These are phyloP conservation scores for Batrachochytrium dendrobatidis DNA, from an alignment of 371 early-diverging fungal genomes.

Conservation along the genomic window DNA sequence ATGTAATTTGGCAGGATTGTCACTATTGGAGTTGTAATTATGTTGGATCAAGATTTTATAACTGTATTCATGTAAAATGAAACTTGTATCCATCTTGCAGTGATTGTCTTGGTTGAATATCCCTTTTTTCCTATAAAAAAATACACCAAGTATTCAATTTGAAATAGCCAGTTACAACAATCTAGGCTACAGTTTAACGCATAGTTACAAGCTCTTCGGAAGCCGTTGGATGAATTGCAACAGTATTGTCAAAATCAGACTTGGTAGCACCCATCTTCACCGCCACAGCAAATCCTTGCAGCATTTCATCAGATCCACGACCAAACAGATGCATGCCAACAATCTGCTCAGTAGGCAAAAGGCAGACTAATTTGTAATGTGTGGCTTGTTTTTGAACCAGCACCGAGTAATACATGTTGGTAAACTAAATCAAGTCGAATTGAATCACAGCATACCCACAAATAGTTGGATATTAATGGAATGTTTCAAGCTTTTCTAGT, in stretches of 20 bases:
- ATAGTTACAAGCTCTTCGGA: constrained; percentile 77
- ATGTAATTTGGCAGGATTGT: no score
- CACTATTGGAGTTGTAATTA: no score
- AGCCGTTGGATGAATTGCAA: constrained; percentile 99
- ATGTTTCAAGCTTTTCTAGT: background rate
- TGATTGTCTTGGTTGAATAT: no score
- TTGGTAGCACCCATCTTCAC: constrained; percentile 81
- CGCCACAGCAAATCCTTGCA: constrained; percentile 83
- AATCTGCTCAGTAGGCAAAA: constrained; percentile 83
- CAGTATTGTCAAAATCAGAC: constrained; percentile 86
- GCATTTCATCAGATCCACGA: constrained; percentile 85
- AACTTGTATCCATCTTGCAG: no score
- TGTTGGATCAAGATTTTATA: no score
- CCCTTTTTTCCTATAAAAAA: no score
- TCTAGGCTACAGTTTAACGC: no score
- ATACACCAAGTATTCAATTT: no score
- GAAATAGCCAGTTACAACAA: no score
- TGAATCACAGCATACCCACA: background rate
- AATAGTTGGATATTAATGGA: background rate
- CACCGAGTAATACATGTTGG: constrained; percentile 87
- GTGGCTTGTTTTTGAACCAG: constrained; percentile 78
- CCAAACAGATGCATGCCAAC: constrained; percentile 96
- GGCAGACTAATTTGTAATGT: constrained; percentile 80
- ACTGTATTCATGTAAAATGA: no score
- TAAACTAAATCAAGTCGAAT: constrained; percentile 47